Base-by-base conservation (phyloP, 768 basidiomycete species). In the Mycena metata region DNA sequence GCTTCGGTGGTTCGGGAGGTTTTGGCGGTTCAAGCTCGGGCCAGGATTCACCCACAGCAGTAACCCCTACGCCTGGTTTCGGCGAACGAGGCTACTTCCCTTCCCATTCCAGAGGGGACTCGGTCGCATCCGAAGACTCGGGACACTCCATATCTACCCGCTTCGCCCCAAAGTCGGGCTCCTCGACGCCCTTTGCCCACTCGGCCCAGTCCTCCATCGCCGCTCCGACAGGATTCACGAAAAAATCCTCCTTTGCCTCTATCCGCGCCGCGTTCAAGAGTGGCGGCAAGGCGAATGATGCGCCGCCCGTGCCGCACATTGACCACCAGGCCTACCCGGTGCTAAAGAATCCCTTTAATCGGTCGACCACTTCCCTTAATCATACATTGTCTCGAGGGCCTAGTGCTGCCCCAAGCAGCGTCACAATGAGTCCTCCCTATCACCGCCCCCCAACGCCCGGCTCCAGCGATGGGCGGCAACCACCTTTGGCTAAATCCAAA, bases 251-350 rank as follows among this genome's bases (percentile, higher is more conserved):
- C 0, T 95, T 96, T 67, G 94, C 94, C 2, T 95, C 93, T 17
- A 89, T 96, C 66, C 89, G 93, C 45, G 94, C 94, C 76, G 93
- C 94, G 5, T 95, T 96, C 85, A 95, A 93, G 78, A 88, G 86
- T 50, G 84, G 70, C 39, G 70, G 85, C 62, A 93, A 86, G 74
- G 83, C 79, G 60, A 82, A 77, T 56, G 88, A 90, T n/a, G 81
- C 90, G 8, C 94, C 94, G 24, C 93, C 93, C n/a, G 82, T 95
- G 60, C 94, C 93, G 16, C 80, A 83, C 41, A 78, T 94, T 35
- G 92, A 94, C 61, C 83, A 88, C 58, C 85, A 91, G 57, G 85
- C 83, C 5, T 90, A 93, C 75, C 90, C 91, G 21, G 88, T 87
- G 42, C 79, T 94, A 70, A 92, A 90, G 80, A 93, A 93, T 76